These are phyloP conservation scores for Blechomonas ayalai DNA, from an alignment of 208 protist species.

Conservation along the genomic window DNA sequence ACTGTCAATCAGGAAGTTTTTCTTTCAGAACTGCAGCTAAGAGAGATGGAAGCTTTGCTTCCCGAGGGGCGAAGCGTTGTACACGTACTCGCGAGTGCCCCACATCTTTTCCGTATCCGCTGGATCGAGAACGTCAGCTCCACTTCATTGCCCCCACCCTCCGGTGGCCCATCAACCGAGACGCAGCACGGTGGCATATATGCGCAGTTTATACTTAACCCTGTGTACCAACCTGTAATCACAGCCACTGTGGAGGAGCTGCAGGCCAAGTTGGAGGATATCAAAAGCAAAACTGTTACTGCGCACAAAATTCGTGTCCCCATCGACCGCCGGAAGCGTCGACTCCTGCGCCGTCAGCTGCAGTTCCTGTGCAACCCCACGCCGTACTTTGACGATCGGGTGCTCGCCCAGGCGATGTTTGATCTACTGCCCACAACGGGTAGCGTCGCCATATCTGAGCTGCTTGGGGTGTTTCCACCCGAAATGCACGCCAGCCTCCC, in stretches of 20 bases:
- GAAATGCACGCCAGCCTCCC: constrained; percentile 16
- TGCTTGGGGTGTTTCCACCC: constrained; percentile 12
- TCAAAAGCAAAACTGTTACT: constrained; percentile 9
- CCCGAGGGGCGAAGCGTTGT: constrained; percentile 34
- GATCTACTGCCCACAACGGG: constrained; percentile 48
- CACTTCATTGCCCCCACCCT: too few species aligned
- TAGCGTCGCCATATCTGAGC: constrained; percentile 6
- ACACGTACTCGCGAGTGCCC: constrained; percentile 67
- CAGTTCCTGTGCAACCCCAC: constrained; percentile 43
- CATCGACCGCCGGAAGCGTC: constrained; percentile 26
- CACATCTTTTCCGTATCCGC: constrained; percentile 40
- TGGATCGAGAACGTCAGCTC: too few species aligned
- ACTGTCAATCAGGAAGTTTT: constrained; percentile 16
- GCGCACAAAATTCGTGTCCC: constrained; percentile 8
- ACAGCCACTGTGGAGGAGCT: constrained; percentile 18
- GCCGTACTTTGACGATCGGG: constrained; percentile 64
- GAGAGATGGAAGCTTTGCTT: constrained; percentile 31
- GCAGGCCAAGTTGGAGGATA: constrained; percentile 13
- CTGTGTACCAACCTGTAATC: constrained; percentile 15
- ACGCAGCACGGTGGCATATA: constrained; percentile 10
- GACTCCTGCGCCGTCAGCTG: constrained; percentile 42
- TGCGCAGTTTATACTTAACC: constrained; percentile 39
- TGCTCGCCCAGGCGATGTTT: constrained; percentile 66
- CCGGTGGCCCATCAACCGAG: too few species aligned
- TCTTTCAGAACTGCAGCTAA: constrained; percentile 24